These are phyloP conservation scores for Nothopassalora personata DNA, from an alignment of 2,329 filamentous ascomycete genomes.

Conservation along the genomic window DNA sequence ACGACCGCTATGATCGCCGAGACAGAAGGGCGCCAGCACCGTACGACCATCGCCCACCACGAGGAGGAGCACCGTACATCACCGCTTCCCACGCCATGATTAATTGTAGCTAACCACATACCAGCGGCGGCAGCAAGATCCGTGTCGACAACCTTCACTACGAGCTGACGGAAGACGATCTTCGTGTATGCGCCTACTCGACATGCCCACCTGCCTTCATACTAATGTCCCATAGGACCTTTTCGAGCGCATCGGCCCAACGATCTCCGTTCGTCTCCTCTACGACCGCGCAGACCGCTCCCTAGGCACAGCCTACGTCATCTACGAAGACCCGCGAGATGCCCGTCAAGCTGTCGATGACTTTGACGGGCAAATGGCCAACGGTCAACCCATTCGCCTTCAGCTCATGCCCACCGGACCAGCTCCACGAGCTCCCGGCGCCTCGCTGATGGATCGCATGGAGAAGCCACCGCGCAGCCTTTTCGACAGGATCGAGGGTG, in stretches of 20 bases:
- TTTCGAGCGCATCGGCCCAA: slow-evolving; percentile 70
- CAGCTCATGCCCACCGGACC: slow-evolving; percentile 56
- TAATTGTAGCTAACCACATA: not conserved
- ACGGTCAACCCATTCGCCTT: slow-evolving; percentile 71
- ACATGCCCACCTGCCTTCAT: not conserved
- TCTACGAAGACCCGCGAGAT: slow-evolving; percentile 66
- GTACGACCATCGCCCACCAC: slow-evolving; percentile 20
- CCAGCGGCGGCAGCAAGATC: slow-evolving; percentile 51
- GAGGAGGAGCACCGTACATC: slow-evolving; percentile 13
- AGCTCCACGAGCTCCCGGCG: slow-evolving; percentile 40
- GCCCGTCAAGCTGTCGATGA: slow-evolving; percentile 70
- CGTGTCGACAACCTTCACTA: slow-evolving; percentile 89
- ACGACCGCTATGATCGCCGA: slow-evolving; percentile 26
- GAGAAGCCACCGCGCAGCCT: slow-evolving; percentile 54
- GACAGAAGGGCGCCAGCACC: slow-evolving; percentile 12
- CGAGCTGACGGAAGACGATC: slow-evolving; percentile 67
- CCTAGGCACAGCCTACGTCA: slow-evolving; percentile 77
- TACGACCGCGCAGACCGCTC: slow-evolving; percentile 89
- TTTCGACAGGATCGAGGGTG: slow-evolving; percentile 56
- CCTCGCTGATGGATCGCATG: slow-evolving; percentile 43
- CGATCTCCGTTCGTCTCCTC: slow-evolving; percentile 62
- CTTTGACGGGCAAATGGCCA: slow-evolving; percentile 86
- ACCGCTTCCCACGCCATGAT: too few species aligned
- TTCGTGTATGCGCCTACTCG: not conserved
- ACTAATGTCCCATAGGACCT: slow-evolving; percentile 56